Conservation (phyloP, 2,329 filamentous ascomycete species). For the Penicillium sp. region DNA sequence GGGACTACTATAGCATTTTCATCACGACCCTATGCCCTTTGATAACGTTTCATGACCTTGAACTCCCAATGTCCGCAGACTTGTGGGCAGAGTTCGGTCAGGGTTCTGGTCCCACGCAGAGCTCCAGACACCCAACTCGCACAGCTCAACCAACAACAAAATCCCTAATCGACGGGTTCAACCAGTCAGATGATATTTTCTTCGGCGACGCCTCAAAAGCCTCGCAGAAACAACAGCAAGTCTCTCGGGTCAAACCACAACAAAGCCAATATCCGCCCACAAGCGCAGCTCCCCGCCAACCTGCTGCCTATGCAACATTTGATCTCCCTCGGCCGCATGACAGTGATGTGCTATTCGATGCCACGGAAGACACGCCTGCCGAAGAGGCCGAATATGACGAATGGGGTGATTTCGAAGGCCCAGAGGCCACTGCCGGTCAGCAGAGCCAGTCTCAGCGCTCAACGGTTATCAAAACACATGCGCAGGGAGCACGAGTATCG, state of each 20-base stretch:
- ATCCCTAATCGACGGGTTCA: slow-evolving; percentile 28
- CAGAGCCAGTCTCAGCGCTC: slow-evolving; percentile 8
- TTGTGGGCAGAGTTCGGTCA: slow-evolving; percentile 55
- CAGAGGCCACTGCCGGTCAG: slow-evolving; percentile 26
- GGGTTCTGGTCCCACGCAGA: slow-evolving; percentile 22
- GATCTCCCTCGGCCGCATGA: slow-evolving; percentile 28
- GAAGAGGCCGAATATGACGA: slow-evolving; percentile 43
- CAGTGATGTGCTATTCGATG: slow-evolving; percentile 67
- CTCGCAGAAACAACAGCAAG: not conserved
- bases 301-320: slow-evolving; percentile 14
- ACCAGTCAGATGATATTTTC: slow-evolving; percentile 26
- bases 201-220: slow-evolving; percentile 4
- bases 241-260: not conserved
- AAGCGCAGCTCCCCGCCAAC: slow-evolving; percentile 6
- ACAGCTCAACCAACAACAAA: slow-evolving; percentile 13
- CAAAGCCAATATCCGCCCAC: slow-evolving; percentile 7
- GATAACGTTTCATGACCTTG: slow-evolving; percentile 5
- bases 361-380: slow-evolving; percentile 36
- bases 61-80: slow-evolving; percentile 54
- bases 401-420: slow-evolving; percentile 51
- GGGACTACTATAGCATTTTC: not conserved
- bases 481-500: not conserved
- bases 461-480: not conserved
- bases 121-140: slow-evolving; percentile 15
- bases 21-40: not conserved